Evolutionary conservation across 1,284 basidiomycete genomes (phyloP), one percentile per base, ranked within the genome.

Genomic region (Rhizoctonia solani): DNA sequence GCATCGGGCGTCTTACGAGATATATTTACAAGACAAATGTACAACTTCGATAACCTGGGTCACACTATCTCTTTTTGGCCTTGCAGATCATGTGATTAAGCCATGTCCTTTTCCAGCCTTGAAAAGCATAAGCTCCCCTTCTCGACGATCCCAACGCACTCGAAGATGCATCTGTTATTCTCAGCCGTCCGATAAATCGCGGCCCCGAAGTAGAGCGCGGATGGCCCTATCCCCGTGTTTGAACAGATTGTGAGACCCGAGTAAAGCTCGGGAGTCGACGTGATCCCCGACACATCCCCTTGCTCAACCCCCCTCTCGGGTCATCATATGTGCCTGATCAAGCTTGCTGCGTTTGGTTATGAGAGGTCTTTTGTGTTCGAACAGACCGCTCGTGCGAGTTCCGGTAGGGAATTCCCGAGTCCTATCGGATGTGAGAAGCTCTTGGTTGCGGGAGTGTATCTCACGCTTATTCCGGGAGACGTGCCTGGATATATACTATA

Each of bases 321-420:
- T 32, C 53, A 32, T n/a, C n/a, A 19, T 19, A 19, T 19, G 53
- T 54, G 30, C 53, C 53, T 54, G 53, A 54, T 54, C 53, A 54
- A 54, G 19, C 19, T 16, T 34, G 32, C 11, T 11, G 32, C 32
- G 32, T 34, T 11, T 21, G 53, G 19, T 54, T 37, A 19, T 9
- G 50, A n/a, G n/a, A 4, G 19, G 4, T 44, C 14, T 44, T 6
- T 21, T 5, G 41, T 34, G 11, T 34, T 34, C 11, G 4, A 34
- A 11, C 32, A 34, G 11, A 34, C 32, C 32, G 32, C 32, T 34
- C 32, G 11, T 34, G 4, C 41, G 14, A 44, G 41, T 21, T 16
- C 41, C 41, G 41, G 41, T 44, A 16, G 41, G 19, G 41, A n/a
- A n/a, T 44, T 44, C 41, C 41, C 32, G 32, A 34, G 32, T 34